phyloP scores from a whole-genome alignment of 805 yeast species.

The Wickerhamomyces ciferrii region DNA sequence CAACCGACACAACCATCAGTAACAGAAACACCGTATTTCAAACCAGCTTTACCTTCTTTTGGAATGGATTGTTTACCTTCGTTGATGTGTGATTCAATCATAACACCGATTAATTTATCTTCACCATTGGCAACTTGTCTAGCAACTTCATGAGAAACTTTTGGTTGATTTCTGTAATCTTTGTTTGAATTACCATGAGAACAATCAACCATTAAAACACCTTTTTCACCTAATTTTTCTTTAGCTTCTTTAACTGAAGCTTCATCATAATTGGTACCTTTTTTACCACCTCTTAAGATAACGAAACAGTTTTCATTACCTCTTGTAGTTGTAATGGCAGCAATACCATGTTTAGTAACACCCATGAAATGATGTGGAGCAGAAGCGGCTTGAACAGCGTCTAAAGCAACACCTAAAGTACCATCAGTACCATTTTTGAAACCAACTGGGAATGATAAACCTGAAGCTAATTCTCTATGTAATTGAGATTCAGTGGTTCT shows the following conservation, averaged over 20 bases:
- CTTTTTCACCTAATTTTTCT: constrained; percentile 44
- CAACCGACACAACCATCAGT: constrained; percentile 96
- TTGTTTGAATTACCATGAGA: constrained; percentile 96
- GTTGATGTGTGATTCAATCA: constrained; percentile 90
- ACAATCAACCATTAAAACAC: constrained; percentile 87
- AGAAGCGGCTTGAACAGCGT: constrained; percentile 89
- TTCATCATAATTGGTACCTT: constrained; percentile 89
- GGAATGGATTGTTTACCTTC: constrained; percentile 93
- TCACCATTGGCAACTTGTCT: constrained; percentile 82
- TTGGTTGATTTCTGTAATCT: constrained; percentile 93
- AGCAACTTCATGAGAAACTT: constrained; percentile 78
- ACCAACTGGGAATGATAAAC: constrained; percentile 97
- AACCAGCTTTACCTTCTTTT: constrained; percentile 65
- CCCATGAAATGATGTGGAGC: constrained; percentile 94
- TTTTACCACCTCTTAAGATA: constrained; percentile 92
- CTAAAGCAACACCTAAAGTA: constrained; percentile 84
- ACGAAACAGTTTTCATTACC: constrained; percentile 95
- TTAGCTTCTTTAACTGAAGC: constrained; percentile 73
- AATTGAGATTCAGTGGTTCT: constrained; percentile 98
- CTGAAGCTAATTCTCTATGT: constrained; percentile 96
- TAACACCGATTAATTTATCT: constrained; percentile 77
- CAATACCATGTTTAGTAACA: constrained; percentile 95
- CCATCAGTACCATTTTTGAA: constrained; percentile 99
- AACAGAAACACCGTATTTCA: constrained; percentile 92
- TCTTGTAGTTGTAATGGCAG: constrained; percentile 92